Conservation (phyloP, 495 filamentous ascomycete species). For the Penicillium antarcticum region DNA sequence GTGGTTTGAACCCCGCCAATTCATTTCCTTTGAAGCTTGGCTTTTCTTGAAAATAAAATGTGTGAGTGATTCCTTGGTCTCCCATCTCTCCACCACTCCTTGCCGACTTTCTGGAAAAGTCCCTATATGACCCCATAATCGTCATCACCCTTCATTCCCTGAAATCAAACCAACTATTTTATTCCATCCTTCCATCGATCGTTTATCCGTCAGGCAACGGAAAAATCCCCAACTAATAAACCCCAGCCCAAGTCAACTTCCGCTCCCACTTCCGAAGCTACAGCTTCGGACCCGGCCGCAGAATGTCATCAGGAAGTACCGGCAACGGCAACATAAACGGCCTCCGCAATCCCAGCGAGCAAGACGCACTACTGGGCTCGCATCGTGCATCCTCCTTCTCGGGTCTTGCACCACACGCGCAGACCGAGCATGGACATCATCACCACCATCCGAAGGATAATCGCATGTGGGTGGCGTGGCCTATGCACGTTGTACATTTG, state of each 20-base stretch:
- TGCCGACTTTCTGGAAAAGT: slow-evolving; percentile 4
- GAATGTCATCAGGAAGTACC: slow-evolving; percentile 32
- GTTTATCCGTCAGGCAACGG: neutral
- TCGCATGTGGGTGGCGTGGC: slow-evolving; percentile 52
- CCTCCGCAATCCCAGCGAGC: slow-evolving; percentile 27
- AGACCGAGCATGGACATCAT: slow-evolving; percentile 9
- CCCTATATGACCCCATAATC: neutral
- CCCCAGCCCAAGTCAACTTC: slow-evolving; percentile 27
- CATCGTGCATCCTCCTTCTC: slow-evolving; percentile 19
- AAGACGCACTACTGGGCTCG: slow-evolving; percentile 26
- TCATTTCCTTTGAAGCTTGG: slow-evolving; percentile 12
- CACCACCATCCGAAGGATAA: slow-evolving; percentile 34
- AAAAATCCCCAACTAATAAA: neutral
- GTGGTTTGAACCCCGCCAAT: slow-evolving; percentile 20
- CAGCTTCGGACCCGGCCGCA: slow-evolving; percentile 29
- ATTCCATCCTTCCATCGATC: too few species aligned
- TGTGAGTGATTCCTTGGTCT: slow-evolving; percentile 7
- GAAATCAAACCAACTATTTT: too few species aligned
- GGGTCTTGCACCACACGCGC: slow-evolving; percentile 11
- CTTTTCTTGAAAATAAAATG: slow-evolving; percentile 10
- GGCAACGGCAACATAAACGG: slow-evolving; percentile 27
- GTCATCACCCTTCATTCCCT: neutral
- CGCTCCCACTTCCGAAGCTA: slow-evolving; percentile 31
- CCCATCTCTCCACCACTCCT: slow-evolving; percentile 3
- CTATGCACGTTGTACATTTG: slow-evolving; percentile 46